Base-by-base conservation (phyloP, 495 filamentous ascomycete species). In the Cercophora newfieldiana region DNA sequence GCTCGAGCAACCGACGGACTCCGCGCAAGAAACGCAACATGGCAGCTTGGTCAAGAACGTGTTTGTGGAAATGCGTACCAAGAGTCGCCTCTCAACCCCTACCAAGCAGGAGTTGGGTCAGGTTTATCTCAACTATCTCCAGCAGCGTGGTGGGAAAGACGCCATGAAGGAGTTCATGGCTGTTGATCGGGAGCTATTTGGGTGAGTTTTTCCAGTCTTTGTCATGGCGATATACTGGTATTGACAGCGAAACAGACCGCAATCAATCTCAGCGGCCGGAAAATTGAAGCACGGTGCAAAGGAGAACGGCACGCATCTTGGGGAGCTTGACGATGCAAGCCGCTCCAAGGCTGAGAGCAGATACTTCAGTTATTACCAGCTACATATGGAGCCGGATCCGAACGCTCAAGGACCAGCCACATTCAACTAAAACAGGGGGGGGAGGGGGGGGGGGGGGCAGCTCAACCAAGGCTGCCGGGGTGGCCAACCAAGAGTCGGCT, bases 131-230 rank as follows among this genome's bases (percentile, higher is more conserved):
- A 79, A 82, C 12, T 98, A 96, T 74, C 80, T 99, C 26, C 88
- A 95, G 54, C 89, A 97, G 68, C 82, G 92, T 56, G 93, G 94
- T 1, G 88, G 86, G n/a, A 88, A 91, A 66, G 88, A 91, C 44
- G 86, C 91, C 0, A 92, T 92, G 74, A 94, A 94, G 76, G 90
- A 95, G 71, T 97, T 92, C 73, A 81, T 98, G 78, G 77, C 79
- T 53, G 76, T 99, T 30, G 95, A 99, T 75, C 86, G 88, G 44
- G 91, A 97, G 75, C 82, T 97, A 29, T 93, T 94, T 72, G 95
- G 96, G 86, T 87, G 81, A 72, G 85, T 30, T 26, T 31, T 37
- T 25, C 22, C 18, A 10, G 12, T 1, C 2, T 44, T 24, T 18
- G 1, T 10, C n/a, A 7, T 14, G 12, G 49, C 12, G n/a, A 25